Base-by-base conservation (phyloP, 495 filamentous ascomycete genomes). In the Penicillium pancosmium region DNA sequence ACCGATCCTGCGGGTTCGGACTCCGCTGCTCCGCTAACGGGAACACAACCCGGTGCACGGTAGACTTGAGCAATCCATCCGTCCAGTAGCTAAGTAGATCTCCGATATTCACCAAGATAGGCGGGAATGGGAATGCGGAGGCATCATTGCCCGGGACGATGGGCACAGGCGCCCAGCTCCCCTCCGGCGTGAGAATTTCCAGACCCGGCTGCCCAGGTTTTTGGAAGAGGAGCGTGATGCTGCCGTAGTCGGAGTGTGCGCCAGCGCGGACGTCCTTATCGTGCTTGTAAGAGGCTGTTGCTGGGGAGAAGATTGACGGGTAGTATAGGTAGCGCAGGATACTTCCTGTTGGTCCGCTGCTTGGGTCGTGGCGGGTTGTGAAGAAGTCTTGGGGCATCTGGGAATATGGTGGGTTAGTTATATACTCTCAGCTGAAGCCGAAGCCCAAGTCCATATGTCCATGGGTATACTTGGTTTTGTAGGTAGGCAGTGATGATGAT, bases 1-100 rank as follows among this genome's bases (percentile, higher is more conserved):
- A 97, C 54, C 93, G 75, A 71, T 97, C 91, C 57, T 83, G 83
- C 4, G 80, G 77, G 7, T 76, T 76, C 7, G 66, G 73, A 19
- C 63, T 62, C 48, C 54, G 65, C 61, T 74, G 75, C 56, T 80
- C 78, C 1, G 67, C 60, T 6, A 76, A 58, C 0, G 91, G 86
- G 52, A 95, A 95, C 12, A 95, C 84, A 18, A 98, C 94, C 27
- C 94, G 78, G 67, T 97, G 94, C 18, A 97, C 87, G 0, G 94
- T 97, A 48, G 86, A 90, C 60, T 88, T 86, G 38, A 97, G 78
- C 50, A 97, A 65, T 3, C 92, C 92, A 52, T 87, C 86, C 2
- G 94, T 97, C 94, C 94, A 98, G 66, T 95, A 92, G 19, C 84
- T 87, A 5, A 98, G 83, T 49, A 97, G 66, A 67, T 98, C 94